phyloP scores from a whole-genome alignment of 306 rosid genomes.

The Aeschynomene evenia region DNA sequence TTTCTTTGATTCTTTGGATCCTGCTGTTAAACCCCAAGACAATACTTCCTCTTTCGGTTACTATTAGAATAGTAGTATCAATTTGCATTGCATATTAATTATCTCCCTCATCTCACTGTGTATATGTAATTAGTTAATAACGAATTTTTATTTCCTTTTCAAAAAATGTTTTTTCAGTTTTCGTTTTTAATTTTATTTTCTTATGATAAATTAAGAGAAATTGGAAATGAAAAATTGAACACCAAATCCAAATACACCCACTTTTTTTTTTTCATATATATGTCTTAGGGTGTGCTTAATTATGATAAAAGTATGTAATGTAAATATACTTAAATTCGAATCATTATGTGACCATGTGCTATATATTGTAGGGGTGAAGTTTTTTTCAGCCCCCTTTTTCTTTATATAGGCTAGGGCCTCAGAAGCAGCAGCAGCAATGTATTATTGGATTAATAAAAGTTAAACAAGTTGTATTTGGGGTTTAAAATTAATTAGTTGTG shows the following conservation, averaged over 20 bases:
- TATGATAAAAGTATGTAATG: slow-evolving; percentile 35
- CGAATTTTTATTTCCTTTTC: no score
- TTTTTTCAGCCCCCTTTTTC: slow-evolving; percentile 37
- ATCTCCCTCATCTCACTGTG: no score
- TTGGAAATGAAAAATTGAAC: no score
- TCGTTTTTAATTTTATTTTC: no score
- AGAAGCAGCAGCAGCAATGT: slow-evolving; percentile 12
- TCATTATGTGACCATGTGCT: slow-evolving; percentile 45
- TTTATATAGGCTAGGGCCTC: slow-evolving; percentile 32
- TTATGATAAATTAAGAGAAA: no score
- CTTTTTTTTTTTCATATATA: not conserved
- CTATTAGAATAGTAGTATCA: slow-evolving; percentile 30
- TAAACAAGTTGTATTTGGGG: slow-evolving; percentile 22
- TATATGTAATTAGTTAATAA: no score
- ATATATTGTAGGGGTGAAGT: slow-evolving; percentile 37
- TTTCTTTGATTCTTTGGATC: slow-evolving; percentile 57
- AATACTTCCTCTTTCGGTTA: slow-evolving; percentile 19
- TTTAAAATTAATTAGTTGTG: not conserved
- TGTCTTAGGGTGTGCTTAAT: slow-evolving; percentile 23
- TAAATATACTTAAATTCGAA: slow-evolving; percentile 30
- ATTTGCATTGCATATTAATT: no score
- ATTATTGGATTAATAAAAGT: not conserved
- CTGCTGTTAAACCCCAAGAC: slow-evolving; percentile 49
- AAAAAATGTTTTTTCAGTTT: no score
- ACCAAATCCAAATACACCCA: no score